Evolutionary conservation across 2,329 filamentous ascomycete genomes (phyloP), one percentile per base, ranked within the genome.

Genomic region (Diatrype stigma): DNA sequence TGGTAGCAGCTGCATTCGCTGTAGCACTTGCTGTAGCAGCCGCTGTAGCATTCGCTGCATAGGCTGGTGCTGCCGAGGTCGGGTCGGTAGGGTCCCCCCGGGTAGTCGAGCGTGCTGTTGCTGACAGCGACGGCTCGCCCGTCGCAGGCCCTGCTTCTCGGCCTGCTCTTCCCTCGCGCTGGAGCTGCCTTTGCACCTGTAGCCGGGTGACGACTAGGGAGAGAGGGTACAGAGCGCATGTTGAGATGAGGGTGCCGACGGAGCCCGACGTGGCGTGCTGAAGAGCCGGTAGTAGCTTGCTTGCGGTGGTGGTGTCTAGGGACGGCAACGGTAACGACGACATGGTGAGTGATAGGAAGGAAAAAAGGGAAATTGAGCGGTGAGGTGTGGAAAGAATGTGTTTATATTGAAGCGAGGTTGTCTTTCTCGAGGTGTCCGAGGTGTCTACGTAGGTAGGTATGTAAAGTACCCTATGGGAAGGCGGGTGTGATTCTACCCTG

Each of bases 191-290:
- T 71, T 94, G 89, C 3, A 90, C 87, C 70, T 95, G 90, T 45
- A 96, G 78, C 26, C 90, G 82, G 23, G 90, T 91, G 50, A 90
- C 86, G 55, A 94, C 82, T 42, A 95, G 80, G 61, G 90, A 87
- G 51, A 96, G 79, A 2, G 91, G 92, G 65, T 96, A 95, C 6
- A 89, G 84, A 49, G 84, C 71, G 45, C 90, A 77, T 60, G 92
- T 93, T 11, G 90, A 89, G 53, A 93, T 79, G 16, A 89, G 87
- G 0, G 89, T 87, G 34, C 90, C 90, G 0, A 85, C 74, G 5
- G 89, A 87, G 47, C 91, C 91, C 3, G 90, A 90, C 30, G 89
- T 69, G 49, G 89, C 91, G 73, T 96, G 90, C 42, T 89, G 87
- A 8, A 96, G 74, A 32, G 90, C 89, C 46, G 89, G 87, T 4